These are phyloP conservation scores for Pestalotiopsis sp. DNA, from an alignment of 2,329 filamentous ascomycete species.

Conservation along the genomic window DNA sequence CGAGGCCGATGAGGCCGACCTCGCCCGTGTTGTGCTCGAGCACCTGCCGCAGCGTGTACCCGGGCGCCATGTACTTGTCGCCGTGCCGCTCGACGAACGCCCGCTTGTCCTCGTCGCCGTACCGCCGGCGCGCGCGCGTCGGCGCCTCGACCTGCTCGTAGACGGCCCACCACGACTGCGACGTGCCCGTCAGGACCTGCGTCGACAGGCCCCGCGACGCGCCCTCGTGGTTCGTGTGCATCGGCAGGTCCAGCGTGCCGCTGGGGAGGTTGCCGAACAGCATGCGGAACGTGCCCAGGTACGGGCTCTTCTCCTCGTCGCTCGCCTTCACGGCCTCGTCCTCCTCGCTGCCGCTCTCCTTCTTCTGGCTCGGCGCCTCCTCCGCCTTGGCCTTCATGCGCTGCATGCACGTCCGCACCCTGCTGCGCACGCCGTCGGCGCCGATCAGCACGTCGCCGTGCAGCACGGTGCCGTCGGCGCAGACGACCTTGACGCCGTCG, in stretches of 20 bases:
- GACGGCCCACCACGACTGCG: conserved; percentile 10
- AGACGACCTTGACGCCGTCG: conserved; percentile 9
- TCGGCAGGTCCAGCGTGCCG: neutral
- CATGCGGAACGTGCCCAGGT: neutral
- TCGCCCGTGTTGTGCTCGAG: neutral
- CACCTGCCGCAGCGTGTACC: neutral
- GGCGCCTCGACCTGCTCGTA: conserved; percentile 10
- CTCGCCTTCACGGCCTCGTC: too few relatives aligned
- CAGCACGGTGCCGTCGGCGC: conserved; percentile 7
- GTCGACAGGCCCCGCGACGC: conserved; percentile 8
- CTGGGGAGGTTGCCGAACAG: conserved; percentile 7
- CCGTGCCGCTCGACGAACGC: neutral
- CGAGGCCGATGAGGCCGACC: conserved; percentile 5
- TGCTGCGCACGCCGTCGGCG: conserved; percentile 7
- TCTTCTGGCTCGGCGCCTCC: neutral
- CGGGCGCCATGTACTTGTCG: conserved; percentile 1
- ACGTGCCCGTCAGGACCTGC: conserved; percentile 7
- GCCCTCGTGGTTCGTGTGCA: neutral
- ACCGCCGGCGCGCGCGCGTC: conserved; percentile 1
- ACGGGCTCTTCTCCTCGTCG: neutral
- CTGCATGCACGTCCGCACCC: conserved; percentile 6
- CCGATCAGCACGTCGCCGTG: conserved; percentile 9
- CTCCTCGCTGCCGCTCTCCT: neutral
- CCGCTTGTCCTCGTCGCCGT: conserved; percentile 9
- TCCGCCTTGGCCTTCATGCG: neutral